Base-by-base conservation (phyloP, 441 rosid species). In the Pelargonium cotyledonis region DNA sequence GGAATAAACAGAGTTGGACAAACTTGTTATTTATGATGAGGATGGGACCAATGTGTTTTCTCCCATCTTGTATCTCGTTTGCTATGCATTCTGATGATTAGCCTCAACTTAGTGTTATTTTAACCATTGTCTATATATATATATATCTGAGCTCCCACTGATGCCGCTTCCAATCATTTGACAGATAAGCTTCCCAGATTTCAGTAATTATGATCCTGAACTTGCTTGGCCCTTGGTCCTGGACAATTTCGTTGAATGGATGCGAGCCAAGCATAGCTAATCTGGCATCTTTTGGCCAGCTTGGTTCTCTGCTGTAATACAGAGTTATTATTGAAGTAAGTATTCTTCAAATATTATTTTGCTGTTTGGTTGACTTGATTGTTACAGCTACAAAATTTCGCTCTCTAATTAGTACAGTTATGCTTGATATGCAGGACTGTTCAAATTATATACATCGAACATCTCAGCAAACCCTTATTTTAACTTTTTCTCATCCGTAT, bases 171-270 rank as follows among this genome's bases (percentile, higher is more conserved):
- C n/a, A 49, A 67, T 71, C 9, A 49, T 70, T 71, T 65, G 47
- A 68, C 88, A 88, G 91, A 88, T 86, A 78, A 85, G 89, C 77
- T 86, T 88, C 84, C 91, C 94, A 12, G 91, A 84, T 21, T 73
- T 85, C 70, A 38, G 65, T 60, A 80, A 85, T 68, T 88, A 88
- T 53, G 82, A 88, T 79, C 89, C 90, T 21, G 80, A 78, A 70
- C 94, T 86, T n/a, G 91, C 94, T 51, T 88, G 94, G 94, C 94
- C 94, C 3, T 79, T 88, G 85, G 63, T 88, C 74, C 85, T 88
- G 73, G 90, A 88, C 88, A 88, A 85, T 74, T 88, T 88, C 78
- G 93, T 88, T 63, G 93, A 88, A 67, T 88, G 93, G 93, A 83
- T 86, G 80, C 83, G 83, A 67, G 95, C 76, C 23, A 88, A 89